A percentile compares a stretch with the other conserved stretches of the same genome.
Evolutionary conservation across 2,329 filamentous ascomycete species (phyloP).

Genomic region (Teratosphaeria viscida): DNA sequence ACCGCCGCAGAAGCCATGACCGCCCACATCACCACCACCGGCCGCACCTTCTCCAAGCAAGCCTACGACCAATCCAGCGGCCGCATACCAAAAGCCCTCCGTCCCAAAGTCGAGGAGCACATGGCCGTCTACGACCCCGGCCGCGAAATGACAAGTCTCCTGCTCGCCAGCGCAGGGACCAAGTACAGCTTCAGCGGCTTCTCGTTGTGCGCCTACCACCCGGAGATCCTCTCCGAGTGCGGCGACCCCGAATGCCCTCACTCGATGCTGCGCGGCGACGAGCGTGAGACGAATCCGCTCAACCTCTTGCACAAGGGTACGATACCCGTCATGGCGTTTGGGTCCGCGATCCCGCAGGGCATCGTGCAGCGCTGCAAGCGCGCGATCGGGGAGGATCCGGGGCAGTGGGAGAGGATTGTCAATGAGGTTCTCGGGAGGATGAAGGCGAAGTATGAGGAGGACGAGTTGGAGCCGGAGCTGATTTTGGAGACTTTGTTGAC

Average conservation of each 20-base stretch:
- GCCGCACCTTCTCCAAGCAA: slow-evolving; percentile 2
- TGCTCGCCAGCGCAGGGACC: slow-evolving; percentile 1
- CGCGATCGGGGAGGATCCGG: neutral
- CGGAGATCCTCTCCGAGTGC: neutral
- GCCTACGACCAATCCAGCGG: slow-evolving; percentile 4
- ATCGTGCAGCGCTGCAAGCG: neutral
- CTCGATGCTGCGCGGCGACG: neutral
- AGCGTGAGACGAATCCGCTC: neutral
- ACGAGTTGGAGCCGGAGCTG: neutral
- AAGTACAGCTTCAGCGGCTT: slow-evolving; percentile 1
- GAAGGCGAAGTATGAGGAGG: neutral
- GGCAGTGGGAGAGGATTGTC: neutral
- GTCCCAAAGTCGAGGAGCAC: neutral
- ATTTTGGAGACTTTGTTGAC: neutral
- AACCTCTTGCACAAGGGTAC: neutral
- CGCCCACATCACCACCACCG: neutral
- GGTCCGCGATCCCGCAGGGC: neutral
- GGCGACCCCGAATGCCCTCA: neutral
- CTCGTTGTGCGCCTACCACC: slow-evolving; percentile 1
- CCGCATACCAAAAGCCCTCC: neutral
- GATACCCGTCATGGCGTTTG: neutral
- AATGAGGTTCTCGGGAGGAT: neutral
- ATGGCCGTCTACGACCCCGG: neutral
- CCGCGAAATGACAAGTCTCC: neutral
- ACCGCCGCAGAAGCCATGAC: neutral